Evolutionary conservation across 225 moss, liverwort and hornwort genomes (phyloP).

Genomic region (Anthoceros angustus): DNA sequence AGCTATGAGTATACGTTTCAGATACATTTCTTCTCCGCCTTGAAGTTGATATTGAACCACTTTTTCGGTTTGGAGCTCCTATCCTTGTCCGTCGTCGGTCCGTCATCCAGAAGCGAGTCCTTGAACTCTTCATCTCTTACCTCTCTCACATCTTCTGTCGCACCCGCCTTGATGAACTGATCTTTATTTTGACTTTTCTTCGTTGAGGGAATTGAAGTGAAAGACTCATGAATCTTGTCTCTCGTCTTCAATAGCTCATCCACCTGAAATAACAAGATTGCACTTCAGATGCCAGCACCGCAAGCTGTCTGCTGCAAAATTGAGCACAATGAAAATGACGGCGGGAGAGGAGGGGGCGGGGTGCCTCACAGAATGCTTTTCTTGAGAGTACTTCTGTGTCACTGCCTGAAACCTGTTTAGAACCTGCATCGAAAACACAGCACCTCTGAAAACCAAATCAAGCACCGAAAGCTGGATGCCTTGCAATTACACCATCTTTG

Average conservation of each 20-base stretch:
- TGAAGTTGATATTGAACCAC: slow-evolving; percentile 3
- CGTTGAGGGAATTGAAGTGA: background rate
- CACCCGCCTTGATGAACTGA: background rate
- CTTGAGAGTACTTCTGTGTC: slow-evolving; percentile 64
- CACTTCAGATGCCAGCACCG: too few relatives aligned
- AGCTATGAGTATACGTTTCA: background rate
- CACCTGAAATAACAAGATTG: background rate
- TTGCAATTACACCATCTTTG: background rate
- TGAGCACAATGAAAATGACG: background rate
- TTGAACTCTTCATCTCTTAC: background rate
- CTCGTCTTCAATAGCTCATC: background rate
- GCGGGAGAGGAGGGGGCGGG: background rate
- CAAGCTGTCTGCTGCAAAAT: background rate
- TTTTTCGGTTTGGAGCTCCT: background rate
- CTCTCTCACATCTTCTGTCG: background rate
- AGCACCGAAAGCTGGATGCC: background rate
- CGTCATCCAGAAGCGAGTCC: background rate
- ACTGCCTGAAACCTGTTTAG: slow-evolving; percentile 67
- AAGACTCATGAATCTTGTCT: slow-evolving; percentile 1
- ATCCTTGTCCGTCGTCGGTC: background rate
- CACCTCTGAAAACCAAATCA: too few relatives aligned
- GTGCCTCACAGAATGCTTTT: slow-evolving; percentile 71
- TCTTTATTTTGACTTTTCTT: background rate
- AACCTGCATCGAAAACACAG: slow-evolving; percentile 31
- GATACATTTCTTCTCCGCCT: slow-evolving; percentile 2